A percentile compares a stretch with the other conserved stretches of the same genome.
Evolutionary conservation across 768 basidiomycete genomes (phyloP).

Genomic region (Amanita rubescens): DNA sequence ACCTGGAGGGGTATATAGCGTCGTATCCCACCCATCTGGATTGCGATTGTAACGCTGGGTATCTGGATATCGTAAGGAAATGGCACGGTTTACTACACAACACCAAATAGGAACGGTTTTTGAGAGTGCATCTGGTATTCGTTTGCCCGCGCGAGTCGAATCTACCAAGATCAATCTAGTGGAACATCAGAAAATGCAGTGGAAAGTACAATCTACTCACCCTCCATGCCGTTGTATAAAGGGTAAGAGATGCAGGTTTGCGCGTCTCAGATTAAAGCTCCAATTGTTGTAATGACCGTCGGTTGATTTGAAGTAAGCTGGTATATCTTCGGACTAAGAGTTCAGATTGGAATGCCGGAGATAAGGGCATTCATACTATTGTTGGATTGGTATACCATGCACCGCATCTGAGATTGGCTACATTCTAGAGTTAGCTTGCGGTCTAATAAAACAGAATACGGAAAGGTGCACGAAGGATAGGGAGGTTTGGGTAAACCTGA

Average conservation of each 20-base stretch:
- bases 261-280: constrained; percentile 76
- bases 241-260: constrained; percentile 75
- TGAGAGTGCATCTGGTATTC: constrained; percentile 88
- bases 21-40: constrained; percentile 38
- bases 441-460: not conserved
- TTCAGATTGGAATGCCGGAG: not conserved
- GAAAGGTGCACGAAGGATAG: constrained; percentile 42
- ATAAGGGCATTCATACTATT: constrained; percentile 34
- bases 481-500: constrained; percentile 32
- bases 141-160: constrained; percentile 88
- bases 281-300: constrained; percentile 84
- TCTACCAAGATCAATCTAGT: constrained; percentile 79
- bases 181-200: constrained; percentile 1
- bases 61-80: constrained; percentile 28
- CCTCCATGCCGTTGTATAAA: constrained; percentile 47
- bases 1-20: constrained; percentile 65
- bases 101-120: constrained; percentile 97
- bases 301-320: constrained; percentile 88
- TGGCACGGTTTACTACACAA: constrained; percentile 71
- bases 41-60: not conserved
- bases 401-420: constrained; percentile 93
- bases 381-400: constrained; percentile 85
- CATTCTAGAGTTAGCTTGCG: not conserved
- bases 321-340: constrained; percentile 25
- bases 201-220: constrained; percentile 34